These are phyloP conservation scores for Fragilariopsis cylindrus DNA, from an alignment of 108 stramenopile species.

Conservation along the genomic window DNA sequence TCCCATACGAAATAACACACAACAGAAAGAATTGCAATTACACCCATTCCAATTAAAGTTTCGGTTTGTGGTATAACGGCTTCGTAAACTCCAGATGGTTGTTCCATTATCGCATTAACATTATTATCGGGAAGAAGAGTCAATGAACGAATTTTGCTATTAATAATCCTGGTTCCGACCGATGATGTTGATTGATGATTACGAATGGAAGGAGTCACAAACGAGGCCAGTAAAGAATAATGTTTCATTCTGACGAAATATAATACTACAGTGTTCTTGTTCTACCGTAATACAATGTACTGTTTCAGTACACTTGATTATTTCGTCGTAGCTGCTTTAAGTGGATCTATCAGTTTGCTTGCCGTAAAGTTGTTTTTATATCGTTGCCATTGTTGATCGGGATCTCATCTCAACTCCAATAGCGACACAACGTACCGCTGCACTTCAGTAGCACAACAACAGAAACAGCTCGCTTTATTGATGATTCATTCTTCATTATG, in stretches of 20 bases:
- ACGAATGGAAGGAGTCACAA: background rate
- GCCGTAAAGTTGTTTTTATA: no score
- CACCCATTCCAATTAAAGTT: slow-evolving; percentile 58
- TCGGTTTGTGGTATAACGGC: slow-evolving; percentile 53
- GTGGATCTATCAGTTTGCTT: background rate
- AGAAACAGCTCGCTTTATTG: no score
- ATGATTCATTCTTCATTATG: no score
- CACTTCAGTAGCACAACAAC: no score
- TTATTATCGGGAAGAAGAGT: no score
- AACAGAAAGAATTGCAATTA: slow-evolving; percentile 55
- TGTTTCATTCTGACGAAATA: background rate
- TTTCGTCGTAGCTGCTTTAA: background rate
- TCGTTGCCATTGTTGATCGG: no score
- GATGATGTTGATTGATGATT: no score
- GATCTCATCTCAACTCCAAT: no score
- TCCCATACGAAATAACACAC: slow-evolving; percentile 61
- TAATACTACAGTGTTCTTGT: background rate
- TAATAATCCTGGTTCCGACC: no score
- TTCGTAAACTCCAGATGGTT: slow-evolving; percentile 40
- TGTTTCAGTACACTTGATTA: background rate
- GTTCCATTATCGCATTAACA: no score
- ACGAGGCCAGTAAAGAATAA: background rate
- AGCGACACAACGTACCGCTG: no score
- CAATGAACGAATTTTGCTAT: no score
- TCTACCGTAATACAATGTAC: background rate